Percentiles rank a stretch among this genome's conserved stretches.
phyloP scores from a whole-genome alignment of 176 grass and related monocot species.

The Pontederia paniculata region DNA sequence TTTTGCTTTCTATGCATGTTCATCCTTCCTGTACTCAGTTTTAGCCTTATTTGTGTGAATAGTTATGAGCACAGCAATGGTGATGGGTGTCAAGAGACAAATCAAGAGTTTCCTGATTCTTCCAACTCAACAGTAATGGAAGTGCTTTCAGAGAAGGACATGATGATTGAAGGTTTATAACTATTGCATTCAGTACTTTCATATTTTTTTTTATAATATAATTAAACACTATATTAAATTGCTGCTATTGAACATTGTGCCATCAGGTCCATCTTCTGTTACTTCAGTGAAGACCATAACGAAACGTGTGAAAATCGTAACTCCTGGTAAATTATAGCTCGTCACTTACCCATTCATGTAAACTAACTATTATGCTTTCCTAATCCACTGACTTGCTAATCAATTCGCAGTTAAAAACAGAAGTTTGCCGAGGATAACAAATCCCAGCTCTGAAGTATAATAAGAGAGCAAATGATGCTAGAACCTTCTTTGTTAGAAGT shows the following conservation, averaged over 20 bases:
- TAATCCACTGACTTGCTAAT: no score
- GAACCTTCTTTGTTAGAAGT: no score
- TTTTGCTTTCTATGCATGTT: neutral
- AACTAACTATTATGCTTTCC: no score
- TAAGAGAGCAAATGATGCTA: no score
- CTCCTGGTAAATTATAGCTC: constrained; percentile 42
- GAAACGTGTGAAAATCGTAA: constrained; percentile 77
- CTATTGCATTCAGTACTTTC: no score
- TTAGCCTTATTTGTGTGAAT: constrained; percentile 15
- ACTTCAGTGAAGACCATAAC: constrained; percentile 72
- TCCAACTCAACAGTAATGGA: constrained; percentile 28
- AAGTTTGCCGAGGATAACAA: no score
- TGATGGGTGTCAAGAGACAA: constrained; percentile 1
- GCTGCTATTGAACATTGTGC: constrained; percentile 7
- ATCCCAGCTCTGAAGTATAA: no score
- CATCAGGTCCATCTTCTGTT: constrained; percentile 40
- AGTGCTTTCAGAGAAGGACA: constrained; percentile 21
- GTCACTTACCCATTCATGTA: no score
- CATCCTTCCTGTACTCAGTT: neutral
- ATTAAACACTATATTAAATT: constrained; percentile 4
- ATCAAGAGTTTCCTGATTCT: constrained; percentile 24
- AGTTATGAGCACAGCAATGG: constrained; percentile 30
- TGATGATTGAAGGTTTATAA: constrained; percentile 36
- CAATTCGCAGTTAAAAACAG: no score
- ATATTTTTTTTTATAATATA: neutral